Base-by-base conservation (phyloP, 1,284 basidiomycete genomes). In the Neotropicomus parvogracilis region DNA sequence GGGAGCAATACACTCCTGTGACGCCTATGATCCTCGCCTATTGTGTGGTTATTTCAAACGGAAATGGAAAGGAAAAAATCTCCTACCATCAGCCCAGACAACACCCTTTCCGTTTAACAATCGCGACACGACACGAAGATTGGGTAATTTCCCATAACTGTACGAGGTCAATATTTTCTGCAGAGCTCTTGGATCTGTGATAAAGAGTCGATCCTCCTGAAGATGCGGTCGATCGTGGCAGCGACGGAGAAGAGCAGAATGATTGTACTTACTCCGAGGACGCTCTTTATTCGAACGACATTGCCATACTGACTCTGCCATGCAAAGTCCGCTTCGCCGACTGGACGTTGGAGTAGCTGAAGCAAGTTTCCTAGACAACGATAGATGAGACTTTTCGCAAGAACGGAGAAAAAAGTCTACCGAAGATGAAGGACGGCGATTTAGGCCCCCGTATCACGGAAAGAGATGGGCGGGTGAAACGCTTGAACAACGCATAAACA, bases 1-100 rank as follows among this genome's bases (percentile, higher is more conserved):
- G 73, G 71, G 19, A 69, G 59, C 61, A 78, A 62, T n/a, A 73
- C 60, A 44, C 65, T 75, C 42, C 69, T 56, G 24, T 77, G 73
- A 31, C 73, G 62, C 48, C 67, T 72, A 49, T 78, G 76, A 13
- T 49, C 59, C 12, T 69, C 68, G 3, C 72, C 75, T 78, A 40
- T 12, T 9, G 12, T 39, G 9, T 1, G 17, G 19, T 38, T n/a
- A 34, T 33, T 35, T 17, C 12, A 29, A 40, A 35, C 6, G 1
- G 14, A 50, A 16, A 40, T 4, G 10, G 14, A 27, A 3, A 6
- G 31, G 16, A 14, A 5, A 12, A 31, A 7, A 41, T 48, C 21
- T 8, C 16, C 5, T 50, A 75, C 75, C 75, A 8, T 75, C 70
- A 21, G 70, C 70, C 64, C 65, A 74, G 0, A 64, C 31, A 11